Evolutionary conservation across 2,329 filamentous ascomycete genomes (phyloP).

Genomic region (Claviceps purpurea): DNA sequence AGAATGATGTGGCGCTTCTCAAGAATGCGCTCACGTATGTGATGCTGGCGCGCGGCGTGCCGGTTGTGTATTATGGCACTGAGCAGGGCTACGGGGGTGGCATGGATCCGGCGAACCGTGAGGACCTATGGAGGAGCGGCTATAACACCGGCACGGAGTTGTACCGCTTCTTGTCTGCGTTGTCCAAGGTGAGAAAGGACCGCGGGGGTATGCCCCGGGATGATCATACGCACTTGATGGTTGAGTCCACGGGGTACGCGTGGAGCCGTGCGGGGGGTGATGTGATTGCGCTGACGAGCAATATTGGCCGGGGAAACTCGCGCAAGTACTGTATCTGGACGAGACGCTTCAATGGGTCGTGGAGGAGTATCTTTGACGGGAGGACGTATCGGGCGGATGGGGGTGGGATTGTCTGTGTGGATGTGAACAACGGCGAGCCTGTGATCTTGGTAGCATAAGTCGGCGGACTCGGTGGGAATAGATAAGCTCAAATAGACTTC

Average conservation of each 20-base stretch:
- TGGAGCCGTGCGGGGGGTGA: constrained; percentile 30
- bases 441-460: constrained; percentile 16
- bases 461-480: background rate
- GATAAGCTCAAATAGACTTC: too few species aligned
- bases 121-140: constrained; percentile 42
- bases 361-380: constrained; percentile 26
- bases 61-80: constrained; percentile 52
- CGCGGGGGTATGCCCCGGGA: constrained; percentile 29
- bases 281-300: constrained; percentile 31
- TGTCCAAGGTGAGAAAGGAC: constrained; percentile 32
- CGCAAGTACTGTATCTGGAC: constrained; percentile 29
- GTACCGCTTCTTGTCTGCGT: constrained; percentile 27
- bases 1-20: constrained; percentile 38
- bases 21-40: constrained; percentile 49
- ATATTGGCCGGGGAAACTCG: constrained; percentile 24
- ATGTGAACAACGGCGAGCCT: constrained; percentile 27
- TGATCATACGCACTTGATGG: constrained; percentile 31
- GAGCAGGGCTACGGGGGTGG: constrained; percentile 45
- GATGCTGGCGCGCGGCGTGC: constrained; percentile 48
- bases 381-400: constrained; percentile 23
- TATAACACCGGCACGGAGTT: constrained; percentile 33
- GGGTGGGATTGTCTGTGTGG: constrained; percentile 27
- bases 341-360: constrained; percentile 22
- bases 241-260: constrained; percentile 27
- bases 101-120: constrained; percentile 37